Base-by-base conservation (phyloP, 129 eudicot species). In the Artemisia tridentata region DNA sequence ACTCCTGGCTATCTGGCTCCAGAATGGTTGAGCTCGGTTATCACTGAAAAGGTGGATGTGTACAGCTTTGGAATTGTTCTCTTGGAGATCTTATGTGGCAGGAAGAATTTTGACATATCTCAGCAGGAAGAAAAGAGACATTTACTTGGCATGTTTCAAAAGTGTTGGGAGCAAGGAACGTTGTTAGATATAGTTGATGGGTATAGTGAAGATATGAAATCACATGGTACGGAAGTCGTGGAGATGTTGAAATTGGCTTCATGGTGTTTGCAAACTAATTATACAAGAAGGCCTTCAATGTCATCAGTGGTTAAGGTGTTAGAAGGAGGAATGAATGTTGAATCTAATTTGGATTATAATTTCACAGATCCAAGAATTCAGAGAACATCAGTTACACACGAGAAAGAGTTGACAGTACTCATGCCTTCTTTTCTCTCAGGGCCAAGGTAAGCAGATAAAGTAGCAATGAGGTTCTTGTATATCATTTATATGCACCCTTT, bases 251-350 rank as follows among this genome's bases (percentile, higher is more conserved):
- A 74, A 62, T 27, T 84, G 63, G 79, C 83, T 18, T 52, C 79
- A 7, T 81, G 89, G 85, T 84, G 92, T n/a, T n/a, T n/a, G n/a
- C n/a, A n/a, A n/a, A n/a, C n/a, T n/a, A n/a, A n/a, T n/a, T n/a
- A n/a, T n/a, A 16, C 65, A 2, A 72, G 17, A 43, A 75, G 92
- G 83, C 88, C 92, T 2, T 41, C 72, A 16, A 86, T 86, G 92
- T 72, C 86, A 11, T 47, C 67, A 4, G 86, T 83, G 2, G 80
- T 84, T 31, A 82, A 83, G 79, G 77, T 84, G 78, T 50, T 86
- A 9, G 85, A 79, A 27, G 83, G 90, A 3, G 71, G 17, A 57
- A 19, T 34, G 48, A 54, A 34, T 2, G 47, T 46, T 47, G 80
- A 73, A 73, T 19, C 45, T 0, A 43, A 71, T 25, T 21, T 71